Conservation (phyloP, 164 flowering plant species). For the Tetrastigma voinierianum region DNA sequence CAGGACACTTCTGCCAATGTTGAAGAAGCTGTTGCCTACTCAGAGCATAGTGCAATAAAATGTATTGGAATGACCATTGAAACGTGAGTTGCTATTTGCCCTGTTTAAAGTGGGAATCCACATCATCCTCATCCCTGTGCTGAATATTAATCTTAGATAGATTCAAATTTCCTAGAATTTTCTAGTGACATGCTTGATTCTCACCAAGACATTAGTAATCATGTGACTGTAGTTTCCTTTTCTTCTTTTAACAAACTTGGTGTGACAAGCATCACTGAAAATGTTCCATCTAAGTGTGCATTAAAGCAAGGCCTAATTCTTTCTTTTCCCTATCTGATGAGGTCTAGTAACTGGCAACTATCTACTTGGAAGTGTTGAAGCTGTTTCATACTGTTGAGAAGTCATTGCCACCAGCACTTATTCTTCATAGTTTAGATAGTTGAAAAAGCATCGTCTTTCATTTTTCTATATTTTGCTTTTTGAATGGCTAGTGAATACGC, state of each 20-base stretch:
- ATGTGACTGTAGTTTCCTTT: neutral
- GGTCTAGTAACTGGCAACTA: neutral
- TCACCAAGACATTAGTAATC: neutral
- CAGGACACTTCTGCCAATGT: slow-evolving; percentile 98
- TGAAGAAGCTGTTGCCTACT: slow-evolving; percentile 94
- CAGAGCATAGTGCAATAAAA: slow-evolving; percentile 89
- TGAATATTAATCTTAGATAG: neutral
- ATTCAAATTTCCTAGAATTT: neutral
- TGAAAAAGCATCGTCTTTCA: too few relatives aligned
- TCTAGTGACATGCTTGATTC: neutral
- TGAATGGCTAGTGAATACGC: neutral
- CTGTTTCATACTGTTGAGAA: neutral
- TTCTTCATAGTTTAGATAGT: too few relatives aligned
- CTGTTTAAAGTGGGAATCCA: neutral
- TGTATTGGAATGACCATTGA: slow-evolving; percentile 99
- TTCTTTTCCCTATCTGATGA: neutral
- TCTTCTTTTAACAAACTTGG: neutral
- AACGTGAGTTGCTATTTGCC: slow-evolving; percentile 60
- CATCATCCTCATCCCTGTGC: neutral
- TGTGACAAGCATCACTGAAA: neutral
- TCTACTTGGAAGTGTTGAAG: neutral
- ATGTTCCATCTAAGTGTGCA: neutral
- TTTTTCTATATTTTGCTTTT: neutral
- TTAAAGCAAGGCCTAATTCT: neutral
- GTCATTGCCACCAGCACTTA: too few relatives aligned